These are phyloP conservation scores for Euphrasia confusa DNA, from an alignment of 257 asterid species.

Conservation along the genomic window DNA sequence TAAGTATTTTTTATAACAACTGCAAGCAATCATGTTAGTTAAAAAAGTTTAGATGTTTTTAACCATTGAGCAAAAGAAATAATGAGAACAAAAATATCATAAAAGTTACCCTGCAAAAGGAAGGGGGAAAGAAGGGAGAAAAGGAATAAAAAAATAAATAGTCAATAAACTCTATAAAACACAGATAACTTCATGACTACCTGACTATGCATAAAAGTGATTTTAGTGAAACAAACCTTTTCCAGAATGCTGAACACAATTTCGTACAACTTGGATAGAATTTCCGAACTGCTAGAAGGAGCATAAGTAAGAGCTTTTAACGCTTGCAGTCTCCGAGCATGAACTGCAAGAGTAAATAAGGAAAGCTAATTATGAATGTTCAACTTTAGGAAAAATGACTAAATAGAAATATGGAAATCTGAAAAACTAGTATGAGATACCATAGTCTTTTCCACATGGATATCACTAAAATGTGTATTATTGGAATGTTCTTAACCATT, in stretches of 20 bases:
- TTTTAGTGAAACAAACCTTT: slow-evolving; percentile 51
- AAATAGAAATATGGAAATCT: slow-evolving; percentile 21
- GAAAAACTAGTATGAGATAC: slow-evolving; percentile 14
- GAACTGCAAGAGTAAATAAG: slow-evolving; percentile 63
- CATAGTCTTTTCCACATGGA: slow-evolving; percentile 6
- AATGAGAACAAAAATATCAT: slow-evolving; percentile 6
- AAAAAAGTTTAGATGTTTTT: neutral
- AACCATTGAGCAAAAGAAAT: slow-evolving; percentile 9
- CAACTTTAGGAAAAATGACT: slow-evolving; percentile 18
- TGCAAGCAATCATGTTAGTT: neutral
- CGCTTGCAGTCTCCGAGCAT: slow-evolving; percentile 95
- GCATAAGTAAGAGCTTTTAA: slow-evolving; percentile 95
- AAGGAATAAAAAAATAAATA: neutral
- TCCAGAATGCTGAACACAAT: slow-evolving; percentile 91
- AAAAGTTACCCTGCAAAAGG: slow-evolving; percentile 13
- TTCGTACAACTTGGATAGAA: slow-evolving; percentile 80
- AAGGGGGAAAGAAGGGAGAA: neutral
- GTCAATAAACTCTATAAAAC: neutral
- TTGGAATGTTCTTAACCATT: neutral
- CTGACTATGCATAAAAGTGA: slow-evolving; percentile 10
- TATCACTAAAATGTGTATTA: neutral
- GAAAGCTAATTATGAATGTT: slow-evolving; percentile 23
- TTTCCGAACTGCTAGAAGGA: slow-evolving; percentile 88
- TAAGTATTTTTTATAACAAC: slow-evolving; percentile 9
- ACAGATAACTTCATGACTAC: slow-evolving; percentile 7